Evolutionary conservation across 176 grass and related monocot species (phyloP).

Genomic region (Avena atlantica): DNA sequence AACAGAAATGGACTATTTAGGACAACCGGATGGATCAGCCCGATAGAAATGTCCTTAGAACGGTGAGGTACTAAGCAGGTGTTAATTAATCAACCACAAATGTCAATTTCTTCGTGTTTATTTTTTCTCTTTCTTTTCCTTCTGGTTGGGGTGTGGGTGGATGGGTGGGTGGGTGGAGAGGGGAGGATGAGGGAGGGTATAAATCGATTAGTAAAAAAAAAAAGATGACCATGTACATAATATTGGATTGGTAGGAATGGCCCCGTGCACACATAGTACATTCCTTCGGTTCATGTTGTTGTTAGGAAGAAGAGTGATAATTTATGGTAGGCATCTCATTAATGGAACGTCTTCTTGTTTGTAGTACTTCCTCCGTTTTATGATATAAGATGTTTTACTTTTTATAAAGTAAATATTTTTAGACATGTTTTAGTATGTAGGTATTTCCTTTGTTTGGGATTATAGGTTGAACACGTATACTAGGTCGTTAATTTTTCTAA

Average conservation of each 20-base stretch:
- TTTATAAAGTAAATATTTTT: too few species aligned
- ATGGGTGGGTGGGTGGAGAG: background rate
- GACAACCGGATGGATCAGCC: too few species aligned
- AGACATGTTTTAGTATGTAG: too few species aligned
- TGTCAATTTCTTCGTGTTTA: slow-evolving; percentile 8
- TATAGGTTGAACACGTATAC: too few species aligned
- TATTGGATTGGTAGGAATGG: slow-evolving; percentile 53
- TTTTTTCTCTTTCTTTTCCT: background rate
- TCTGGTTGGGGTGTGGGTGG: slow-evolving; percentile 14
- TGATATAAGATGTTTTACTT: too few species aligned
- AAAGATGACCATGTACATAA: slow-evolving; percentile 64
- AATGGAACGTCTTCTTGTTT: too few species aligned
- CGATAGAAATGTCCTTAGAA: too few species aligned
- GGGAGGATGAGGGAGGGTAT: background rate
- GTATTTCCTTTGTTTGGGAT: too few species aligned
- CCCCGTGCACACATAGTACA: slow-evolving; percentile 43
- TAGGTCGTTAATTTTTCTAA: too few species aligned
- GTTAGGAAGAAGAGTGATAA: slow-evolving; percentile 20
- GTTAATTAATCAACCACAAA: slow-evolving; percentile 51
- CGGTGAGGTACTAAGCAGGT: slow-evolving; percentile 50
- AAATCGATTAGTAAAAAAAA: slow-evolving; percentile 43
- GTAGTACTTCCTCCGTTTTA: too few species aligned
- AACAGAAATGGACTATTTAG: too few species aligned
- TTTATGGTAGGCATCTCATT: slow-evolving; percentile 35
- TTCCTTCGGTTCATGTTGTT: slow-evolving; percentile 46